These are phyloP conservation scores for Arthrobotrys iridis DNA, from an alignment of 2,329 filamentous ascomycete species.

Conservation along the genomic window DNA sequence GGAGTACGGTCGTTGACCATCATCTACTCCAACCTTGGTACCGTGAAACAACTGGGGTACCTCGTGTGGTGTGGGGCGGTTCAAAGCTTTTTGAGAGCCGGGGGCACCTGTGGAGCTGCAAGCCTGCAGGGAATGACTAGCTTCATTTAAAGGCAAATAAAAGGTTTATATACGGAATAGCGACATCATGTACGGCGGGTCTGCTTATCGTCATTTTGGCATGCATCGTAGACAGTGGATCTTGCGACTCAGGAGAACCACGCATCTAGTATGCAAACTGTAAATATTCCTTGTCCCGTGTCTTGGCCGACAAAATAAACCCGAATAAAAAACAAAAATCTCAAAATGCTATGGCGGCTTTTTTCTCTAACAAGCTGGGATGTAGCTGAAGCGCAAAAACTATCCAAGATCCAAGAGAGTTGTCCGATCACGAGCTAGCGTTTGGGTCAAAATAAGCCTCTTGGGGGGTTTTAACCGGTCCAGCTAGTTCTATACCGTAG, in stretches of 20 bases:
- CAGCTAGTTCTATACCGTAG: neutral
- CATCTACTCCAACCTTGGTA: constrained; percentile 15
- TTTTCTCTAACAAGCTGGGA: neutral
- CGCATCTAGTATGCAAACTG: neutral
- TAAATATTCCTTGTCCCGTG: constrained; percentile 15
- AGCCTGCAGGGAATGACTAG: neutral
- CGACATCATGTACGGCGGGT: neutral
- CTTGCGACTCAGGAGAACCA: neutral
- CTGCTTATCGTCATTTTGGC: constrained; percentile 1
- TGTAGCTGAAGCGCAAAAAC: constrained; percentile 5
- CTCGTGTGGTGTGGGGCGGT: constrained; percentile 30
- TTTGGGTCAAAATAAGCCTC: neutral
- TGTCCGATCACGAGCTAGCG: neutral
- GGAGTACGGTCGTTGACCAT: neutral
- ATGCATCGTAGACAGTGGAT: neutral
- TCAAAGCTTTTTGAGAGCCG: neutral
- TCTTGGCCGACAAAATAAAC: constrained; percentile 11
- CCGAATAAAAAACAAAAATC: neutral
- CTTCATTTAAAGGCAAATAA: neutral
- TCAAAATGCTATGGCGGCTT: neutral
- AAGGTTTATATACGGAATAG: neutral
- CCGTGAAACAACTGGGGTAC: constrained; percentile 5
- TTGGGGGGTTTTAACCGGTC: constrained; percentile 13
- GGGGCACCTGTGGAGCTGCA: neutral
- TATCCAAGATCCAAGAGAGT: neutral